phyloP scores from a whole-genome alignment of 176 grass and related monocot species.

The Oryza officinalis region DNA sequence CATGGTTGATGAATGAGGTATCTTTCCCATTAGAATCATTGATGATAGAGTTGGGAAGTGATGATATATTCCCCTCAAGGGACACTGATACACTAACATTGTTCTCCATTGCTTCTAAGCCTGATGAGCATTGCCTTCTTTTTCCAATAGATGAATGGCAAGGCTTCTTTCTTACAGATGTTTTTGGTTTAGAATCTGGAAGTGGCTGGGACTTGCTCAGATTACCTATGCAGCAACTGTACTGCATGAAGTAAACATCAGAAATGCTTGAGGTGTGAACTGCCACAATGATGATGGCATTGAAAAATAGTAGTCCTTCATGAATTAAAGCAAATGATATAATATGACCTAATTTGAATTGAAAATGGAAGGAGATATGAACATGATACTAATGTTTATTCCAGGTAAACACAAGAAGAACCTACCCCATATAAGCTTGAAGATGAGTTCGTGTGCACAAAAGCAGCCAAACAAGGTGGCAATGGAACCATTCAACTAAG shows the following conservation, averaged over 20 bases:
- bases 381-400: neutral
- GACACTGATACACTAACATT: slow-evolving; percentile 60
- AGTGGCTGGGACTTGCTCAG: slow-evolving; percentile 49
- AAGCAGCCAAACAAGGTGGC: slow-evolving; percentile 29
- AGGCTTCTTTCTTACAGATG: slow-evolving; percentile 37
- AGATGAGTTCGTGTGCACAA: slow-evolving; percentile 26
- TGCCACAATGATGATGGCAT: neutral
- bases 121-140: slow-evolving; percentile 46
- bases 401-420: slow-evolving; percentile 22
- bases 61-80: slow-evolving; percentile 62
- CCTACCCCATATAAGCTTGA: slow-evolving; percentile 68
- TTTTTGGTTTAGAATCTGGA: slow-evolving; percentile 37
- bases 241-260: slow-evolving; percentile 64
- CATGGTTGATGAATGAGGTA: slow-evolving; percentile 73
- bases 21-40: slow-evolving; percentile 54
- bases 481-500: slow-evolving; percentile 5
- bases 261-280: slow-evolving; percentile 47
- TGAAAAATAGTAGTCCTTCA: slow-evolving; percentile 26
- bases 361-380: neutral
- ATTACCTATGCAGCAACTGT: slow-evolving; percentile 66
- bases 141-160: slow-evolving; percentile 31
- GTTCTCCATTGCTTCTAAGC: slow-evolving; percentile 59
- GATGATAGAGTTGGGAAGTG: slow-evolving; percentile 34
- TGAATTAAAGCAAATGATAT: neutral
- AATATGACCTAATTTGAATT: neutral